These are phyloP conservation scores for Coccomyxa subellipsoidea DNA, from an alignment of 163 green algal genomes.

Conservation along the genomic window DNA sequence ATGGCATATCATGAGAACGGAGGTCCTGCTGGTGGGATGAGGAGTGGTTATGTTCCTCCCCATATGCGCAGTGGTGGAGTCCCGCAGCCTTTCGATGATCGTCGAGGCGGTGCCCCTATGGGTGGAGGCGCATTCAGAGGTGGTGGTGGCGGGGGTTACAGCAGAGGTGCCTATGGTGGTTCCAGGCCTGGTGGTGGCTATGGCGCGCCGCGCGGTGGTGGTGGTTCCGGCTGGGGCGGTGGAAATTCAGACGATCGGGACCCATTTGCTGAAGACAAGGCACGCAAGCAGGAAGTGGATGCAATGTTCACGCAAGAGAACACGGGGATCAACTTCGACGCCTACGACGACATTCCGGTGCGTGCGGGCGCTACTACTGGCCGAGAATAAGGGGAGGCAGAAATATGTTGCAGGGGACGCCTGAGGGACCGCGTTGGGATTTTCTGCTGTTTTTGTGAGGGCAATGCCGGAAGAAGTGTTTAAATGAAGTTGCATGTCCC, in stretches of 20 bases:
- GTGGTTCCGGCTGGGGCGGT: constrained; percentile 17
- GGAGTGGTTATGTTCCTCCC: constrained; percentile 61
- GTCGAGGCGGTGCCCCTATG: background rate
- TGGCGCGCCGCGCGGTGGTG: constrained; percentile 8
- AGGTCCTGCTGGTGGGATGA: too few relatives aligned
- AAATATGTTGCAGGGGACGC: too few relatives aligned
- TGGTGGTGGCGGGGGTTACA: constrained; percentile 13
- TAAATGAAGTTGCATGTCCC: too few relatives aligned
- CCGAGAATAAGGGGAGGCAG: too few relatives aligned
- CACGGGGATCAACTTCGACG: constrained; percentile 98
- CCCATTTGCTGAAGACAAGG: constrained; percentile 39
- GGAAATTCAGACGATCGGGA: constrained; percentile 15
- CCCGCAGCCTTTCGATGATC: background rate
- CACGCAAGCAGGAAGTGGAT: constrained; percentile 61
- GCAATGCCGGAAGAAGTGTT: background rate
- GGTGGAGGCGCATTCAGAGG: constrained; percentile 4
- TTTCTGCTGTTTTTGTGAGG: too few relatives aligned
- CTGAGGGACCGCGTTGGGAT: too few relatives aligned
- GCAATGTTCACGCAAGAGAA: constrained; percentile 78
- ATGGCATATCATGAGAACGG: constrained; percentile 4
- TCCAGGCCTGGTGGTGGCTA: constrained; percentile 21
- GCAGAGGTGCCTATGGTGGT: background rate
- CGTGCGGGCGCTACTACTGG: constrained; percentile 16
- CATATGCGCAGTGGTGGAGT: constrained; percentile 43
- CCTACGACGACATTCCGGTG: constrained; percentile 99